A percentile compares a stretch with the other conserved stretches of the same genome.
Evolutionary conservation across 306 rosid species (phyloP).

Genomic region (Citrullus mucosospermus): DNA sequence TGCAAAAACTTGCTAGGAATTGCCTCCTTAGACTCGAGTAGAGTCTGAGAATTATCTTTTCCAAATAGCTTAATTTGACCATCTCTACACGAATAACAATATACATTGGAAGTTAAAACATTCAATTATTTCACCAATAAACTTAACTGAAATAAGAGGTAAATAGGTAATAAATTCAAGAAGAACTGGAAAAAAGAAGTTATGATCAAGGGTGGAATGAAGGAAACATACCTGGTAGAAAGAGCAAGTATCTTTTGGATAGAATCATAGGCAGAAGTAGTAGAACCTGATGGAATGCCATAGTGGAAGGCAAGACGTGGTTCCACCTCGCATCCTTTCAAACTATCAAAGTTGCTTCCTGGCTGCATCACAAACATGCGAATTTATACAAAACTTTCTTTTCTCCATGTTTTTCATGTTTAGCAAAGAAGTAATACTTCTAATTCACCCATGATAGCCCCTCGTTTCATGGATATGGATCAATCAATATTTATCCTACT

Average conservation of each 20-base stretch:
- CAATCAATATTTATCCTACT: background rate
- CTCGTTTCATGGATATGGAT: background rate
- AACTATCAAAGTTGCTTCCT: slow-evolving; percentile 23
- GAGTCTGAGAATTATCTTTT: slow-evolving; percentile 51
- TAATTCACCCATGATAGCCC: background rate
- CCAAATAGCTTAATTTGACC: slow-evolving; percentile 78
- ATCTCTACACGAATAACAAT: slow-evolving; percentile 30
- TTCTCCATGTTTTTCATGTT: background rate
- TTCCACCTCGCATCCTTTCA: slow-evolving; percentile 43
- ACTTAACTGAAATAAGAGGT: background rate
- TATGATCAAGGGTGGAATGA: slow-evolving; percentile 7
- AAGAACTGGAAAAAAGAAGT: background rate
- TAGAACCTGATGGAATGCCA: slow-evolving; percentile 55
- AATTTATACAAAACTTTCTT: background rate
- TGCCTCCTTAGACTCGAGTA: slow-evolving; percentile 52
- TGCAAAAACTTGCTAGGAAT: slow-evolving; percentile 63
- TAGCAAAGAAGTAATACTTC: background rate
- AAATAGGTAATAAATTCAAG: background rate
- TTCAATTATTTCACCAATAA: background rate
- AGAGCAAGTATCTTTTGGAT: slow-evolving; percentile 58
- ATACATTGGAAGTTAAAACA: background rate
- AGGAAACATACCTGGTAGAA: slow-evolving; percentile 53
- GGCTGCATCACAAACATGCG: slow-evolving; percentile 24
- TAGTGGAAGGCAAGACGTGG: slow-evolving; percentile 47
- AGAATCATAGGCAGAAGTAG: slow-evolving; percentile 48